phyloP scores from a whole-genome alignment of 129 eudicot genomes.

The Flaveria bidentis region DNA sequence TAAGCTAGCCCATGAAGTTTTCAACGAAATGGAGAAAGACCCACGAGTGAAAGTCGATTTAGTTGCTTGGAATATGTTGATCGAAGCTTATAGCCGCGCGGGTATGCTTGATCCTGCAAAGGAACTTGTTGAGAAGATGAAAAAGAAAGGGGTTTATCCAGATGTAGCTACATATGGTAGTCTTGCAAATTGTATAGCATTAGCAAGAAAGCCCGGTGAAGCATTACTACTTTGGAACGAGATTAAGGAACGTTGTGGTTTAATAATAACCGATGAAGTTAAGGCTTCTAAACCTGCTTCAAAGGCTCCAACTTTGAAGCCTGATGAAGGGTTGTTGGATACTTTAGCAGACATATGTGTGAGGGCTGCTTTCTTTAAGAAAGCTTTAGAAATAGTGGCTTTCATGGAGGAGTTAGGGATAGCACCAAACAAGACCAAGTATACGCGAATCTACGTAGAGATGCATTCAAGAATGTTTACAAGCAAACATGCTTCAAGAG shows the following conservation, averaged over 20 bases:
- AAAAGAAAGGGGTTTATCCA: constrained; percentile 69
- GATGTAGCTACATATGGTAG: constrained; percentile 91
- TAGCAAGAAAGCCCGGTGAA: constrained; percentile 93
- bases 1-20: constrained; percentile 74
- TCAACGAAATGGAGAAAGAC: constrained; percentile 86
- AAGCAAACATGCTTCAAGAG: constrained; percentile 94
- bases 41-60: constrained; percentile 90
- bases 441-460: constrained; percentile 83
- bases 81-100: constrained; percentile 73
- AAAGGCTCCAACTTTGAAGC: constrained; percentile 55
- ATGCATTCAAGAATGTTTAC: constrained; percentile 99
- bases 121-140: constrained; percentile 64
- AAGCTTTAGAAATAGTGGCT: constrained; percentile 93
- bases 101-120: constrained; percentile 80
- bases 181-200: constrained; percentile 80
- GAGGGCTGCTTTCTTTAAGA: constrained; percentile 97
- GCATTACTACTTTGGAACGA: constrained; percentile 93
- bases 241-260: constrained; percentile 76
- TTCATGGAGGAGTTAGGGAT: constrained; percentile 95
- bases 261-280: constrained; percentile 22
- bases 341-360: constrained; percentile 93
- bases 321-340: constrained; percentile 90
- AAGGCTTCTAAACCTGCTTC: constrained; percentile 33
- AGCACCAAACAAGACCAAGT: constrained; percentile 81
- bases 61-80: constrained; percentile 95